Conservation (phyloP, 257 asterid species). For the Primulina eburnea region DNA sequence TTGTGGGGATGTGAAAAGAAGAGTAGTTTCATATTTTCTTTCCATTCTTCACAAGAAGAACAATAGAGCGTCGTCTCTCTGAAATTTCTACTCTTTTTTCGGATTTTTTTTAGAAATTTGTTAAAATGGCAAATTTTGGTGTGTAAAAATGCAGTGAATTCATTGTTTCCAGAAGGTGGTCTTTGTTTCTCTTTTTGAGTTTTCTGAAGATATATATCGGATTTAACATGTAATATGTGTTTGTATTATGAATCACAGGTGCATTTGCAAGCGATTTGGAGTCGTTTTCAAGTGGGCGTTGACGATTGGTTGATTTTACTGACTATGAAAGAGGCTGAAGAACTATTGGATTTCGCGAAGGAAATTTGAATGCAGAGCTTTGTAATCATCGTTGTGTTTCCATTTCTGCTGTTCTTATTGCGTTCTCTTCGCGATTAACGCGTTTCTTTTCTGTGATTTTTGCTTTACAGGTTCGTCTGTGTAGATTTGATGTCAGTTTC, state of each 20-base stretch:
- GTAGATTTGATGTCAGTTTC: slow-evolving; percentile 36
- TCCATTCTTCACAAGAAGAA: not conserved
- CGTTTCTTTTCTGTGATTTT: slow-evolving; percentile 10
- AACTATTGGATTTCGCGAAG: slow-evolving; percentile 23
- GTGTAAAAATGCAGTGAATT: slow-evolving; percentile 45
- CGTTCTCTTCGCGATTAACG: not conserved
- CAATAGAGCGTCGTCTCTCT: not conserved
- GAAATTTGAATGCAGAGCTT: slow-evolving; percentile 26
- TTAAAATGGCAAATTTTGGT: slow-evolving; percentile 20
- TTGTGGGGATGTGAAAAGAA: not conserved
- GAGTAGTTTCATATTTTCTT: not conserved
- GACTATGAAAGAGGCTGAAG: slow-evolving; percentile 21
- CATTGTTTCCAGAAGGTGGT: slow-evolving; percentile 23
- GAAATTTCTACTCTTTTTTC: not conserved
- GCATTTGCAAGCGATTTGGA: slow-evolving; percentile 14
- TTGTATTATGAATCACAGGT: slow-evolving; percentile 23
- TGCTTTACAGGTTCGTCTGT: slow-evolving; percentile 30
- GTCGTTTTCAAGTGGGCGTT: slow-evolving; percentile 23
- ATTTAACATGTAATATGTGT: slow-evolving; percentile 12
- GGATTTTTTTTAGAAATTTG: no score
- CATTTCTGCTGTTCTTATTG: slow-evolving; percentile 2
- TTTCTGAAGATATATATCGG: slow-evolving; percentile 11
- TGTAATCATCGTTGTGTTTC: slow-evolving; percentile 15
- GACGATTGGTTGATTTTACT: slow-evolving; percentile 22
- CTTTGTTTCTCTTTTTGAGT: slow-evolving; percentile 5